Evolutionary conservation across 176 grass and related monocot genomes (phyloP).

Genomic region (Echinochloa phyllopogon): DNA sequence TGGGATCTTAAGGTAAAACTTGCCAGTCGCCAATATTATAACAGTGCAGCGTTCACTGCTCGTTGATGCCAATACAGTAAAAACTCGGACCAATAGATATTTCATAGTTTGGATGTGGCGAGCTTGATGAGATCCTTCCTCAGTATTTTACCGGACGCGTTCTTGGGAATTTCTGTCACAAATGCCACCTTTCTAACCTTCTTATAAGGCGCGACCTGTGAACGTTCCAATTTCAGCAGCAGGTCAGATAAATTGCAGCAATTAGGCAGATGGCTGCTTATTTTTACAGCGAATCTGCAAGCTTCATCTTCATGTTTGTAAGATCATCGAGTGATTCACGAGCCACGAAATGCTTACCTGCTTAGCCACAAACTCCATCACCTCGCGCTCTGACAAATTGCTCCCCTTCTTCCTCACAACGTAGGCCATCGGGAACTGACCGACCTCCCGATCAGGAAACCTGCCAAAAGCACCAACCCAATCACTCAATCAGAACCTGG

Average conservation of each 20-base stretch:
- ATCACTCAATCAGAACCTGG: not conserved
- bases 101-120: constrained; percentile 81
- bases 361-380: constrained; percentile 76
- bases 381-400: constrained; percentile 61
- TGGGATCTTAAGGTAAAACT: not conserved
- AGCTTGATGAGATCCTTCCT: constrained; percentile 95
- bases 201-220: constrained; percentile 92
- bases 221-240: not conserved
- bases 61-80: not conserved
- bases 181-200: constrained; percentile 85
- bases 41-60: not conserved
- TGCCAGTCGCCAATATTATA: not conserved
- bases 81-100: not conserved
- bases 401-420: constrained; percentile 75
- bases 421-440: constrained; percentile 91
- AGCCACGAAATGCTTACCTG: constrained; percentile 52
- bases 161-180: constrained; percentile 78
- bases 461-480: constrained; percentile 38
- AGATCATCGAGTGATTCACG: not conserved
- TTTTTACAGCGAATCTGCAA: not conserved
- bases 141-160: constrained; percentile 91
- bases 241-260: constrained; percentile 31
- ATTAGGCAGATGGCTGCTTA: not conserved
- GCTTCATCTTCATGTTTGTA: not conserved
- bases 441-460: constrained; percentile 80